Conservation (phyloP, 169 alveolate species). For the Eimeria necatrix region DNA sequence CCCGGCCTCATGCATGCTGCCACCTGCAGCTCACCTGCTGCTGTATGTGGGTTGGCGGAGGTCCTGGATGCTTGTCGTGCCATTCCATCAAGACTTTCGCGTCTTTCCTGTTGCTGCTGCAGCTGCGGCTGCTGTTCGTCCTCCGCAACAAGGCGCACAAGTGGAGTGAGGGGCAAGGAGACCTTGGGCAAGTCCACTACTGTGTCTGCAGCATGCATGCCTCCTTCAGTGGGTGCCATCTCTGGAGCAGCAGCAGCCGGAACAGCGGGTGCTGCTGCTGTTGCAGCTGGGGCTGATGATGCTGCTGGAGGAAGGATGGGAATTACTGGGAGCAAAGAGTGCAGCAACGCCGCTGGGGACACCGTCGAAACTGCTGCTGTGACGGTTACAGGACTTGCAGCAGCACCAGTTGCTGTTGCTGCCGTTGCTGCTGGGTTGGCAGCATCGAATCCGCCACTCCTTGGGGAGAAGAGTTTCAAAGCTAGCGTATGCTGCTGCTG, state of each 20-base stretch:
- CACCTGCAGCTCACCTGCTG: no score
- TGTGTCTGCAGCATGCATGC: background rate
- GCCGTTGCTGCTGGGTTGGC: constrained; percentile 11
- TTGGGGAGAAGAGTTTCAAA: background rate
- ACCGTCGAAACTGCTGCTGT: constrained; percentile 13
- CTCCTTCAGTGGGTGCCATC: background rate
- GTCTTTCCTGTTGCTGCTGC: background rate
- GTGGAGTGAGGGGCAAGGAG: background rate
- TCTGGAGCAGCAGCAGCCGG: background rate
- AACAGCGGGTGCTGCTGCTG: background rate
- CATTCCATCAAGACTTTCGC: no score
- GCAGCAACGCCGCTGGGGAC: constrained; percentile 25
- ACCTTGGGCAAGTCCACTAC: background rate
- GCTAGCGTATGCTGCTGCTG: constrained; percentile 38
- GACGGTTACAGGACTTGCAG: background rate
- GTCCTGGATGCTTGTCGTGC: no score
- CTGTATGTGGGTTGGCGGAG: no score
- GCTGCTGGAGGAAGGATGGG: background rate
- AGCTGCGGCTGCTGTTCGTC: constrained; percentile 1
- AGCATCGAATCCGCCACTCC: background rate
- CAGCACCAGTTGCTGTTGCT: background rate
- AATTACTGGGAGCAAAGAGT: background rate
- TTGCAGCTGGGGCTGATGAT: background rate
- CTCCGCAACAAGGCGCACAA: background rate
- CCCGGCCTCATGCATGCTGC: no score